Evolutionary conservation across 805 yeast genomes (phyloP).

Genomic region (Candida lessepsii): DNA sequence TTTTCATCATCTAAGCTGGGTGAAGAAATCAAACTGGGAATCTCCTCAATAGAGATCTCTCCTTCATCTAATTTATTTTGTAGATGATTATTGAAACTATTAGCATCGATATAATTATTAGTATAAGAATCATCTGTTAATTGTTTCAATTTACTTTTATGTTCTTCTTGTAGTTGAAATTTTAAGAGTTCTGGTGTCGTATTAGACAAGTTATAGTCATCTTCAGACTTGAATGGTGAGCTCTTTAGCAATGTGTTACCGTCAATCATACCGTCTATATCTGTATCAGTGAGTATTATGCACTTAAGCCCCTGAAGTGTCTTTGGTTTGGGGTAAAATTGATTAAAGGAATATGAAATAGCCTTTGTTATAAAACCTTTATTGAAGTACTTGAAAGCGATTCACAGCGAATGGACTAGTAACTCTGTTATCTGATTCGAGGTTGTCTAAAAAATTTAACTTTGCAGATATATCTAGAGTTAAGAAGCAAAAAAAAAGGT

Average conservation of each 20-base stretch:
- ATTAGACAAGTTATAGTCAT: conserved; percentile 32
- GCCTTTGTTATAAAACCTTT: no score
- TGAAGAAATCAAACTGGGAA: conserved; percentile 20
- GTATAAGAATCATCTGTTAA: conserved; percentile 15
- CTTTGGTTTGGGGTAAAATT: not conserved
- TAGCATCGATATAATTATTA: conserved; percentile 12
- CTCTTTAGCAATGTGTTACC: conserved; percentile 33
- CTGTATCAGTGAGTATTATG: no score
- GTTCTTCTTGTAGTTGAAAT: conserved; percentile 43
- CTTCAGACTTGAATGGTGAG: conserved; percentile 33
- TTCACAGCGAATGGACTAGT: no score
- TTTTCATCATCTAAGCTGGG: conserved; percentile 22
- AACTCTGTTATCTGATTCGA: no score
- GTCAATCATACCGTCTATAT: conserved; percentile 30
- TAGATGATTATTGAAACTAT: conserved; percentile 32
- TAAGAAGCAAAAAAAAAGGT: not conserved
- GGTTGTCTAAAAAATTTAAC: no score
- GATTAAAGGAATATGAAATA: no score
- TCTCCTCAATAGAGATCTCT: conserved; percentile 19
- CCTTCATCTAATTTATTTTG: conserved; percentile 31
- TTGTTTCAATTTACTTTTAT: conserved; percentile 22
- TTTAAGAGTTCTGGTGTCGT: conserved; percentile 44
- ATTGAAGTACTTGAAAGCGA: no score
- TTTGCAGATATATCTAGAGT: no score
- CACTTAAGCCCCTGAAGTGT: not conserved